A percentile compares a stretch with the other conserved stretches of the same genome.
Evolutionary conservation across 2,329 filamentous ascomycete genomes (phyloP).

Genomic region (Hymenotorrendiella dingleyae): DNA sequence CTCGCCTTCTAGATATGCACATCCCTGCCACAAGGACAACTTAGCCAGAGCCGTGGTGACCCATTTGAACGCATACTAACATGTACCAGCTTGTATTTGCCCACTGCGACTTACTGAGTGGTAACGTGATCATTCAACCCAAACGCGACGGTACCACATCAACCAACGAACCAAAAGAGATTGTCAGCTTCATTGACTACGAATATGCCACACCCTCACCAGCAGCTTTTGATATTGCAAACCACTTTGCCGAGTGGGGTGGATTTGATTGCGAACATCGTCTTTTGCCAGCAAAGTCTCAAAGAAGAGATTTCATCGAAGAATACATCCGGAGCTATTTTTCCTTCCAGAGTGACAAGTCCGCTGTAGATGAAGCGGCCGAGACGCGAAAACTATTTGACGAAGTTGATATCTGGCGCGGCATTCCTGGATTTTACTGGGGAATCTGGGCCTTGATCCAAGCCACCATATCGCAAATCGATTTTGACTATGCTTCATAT

Average conservation of each 20-base stretch:
- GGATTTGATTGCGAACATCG: constrained; percentile 92
- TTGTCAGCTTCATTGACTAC: constrained; percentile 90
- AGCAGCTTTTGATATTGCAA: constrained; percentile 91
- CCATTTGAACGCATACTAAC: constrained; percentile 18
- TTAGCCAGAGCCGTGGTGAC: not conserved
- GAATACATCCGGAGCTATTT: constrained; percentile 79
- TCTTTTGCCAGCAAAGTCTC: constrained; percentile 70
- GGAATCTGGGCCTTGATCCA: constrained; percentile 96
- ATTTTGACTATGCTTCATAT: constrained; percentile 93
- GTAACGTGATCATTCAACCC: constrained; percentile 85
- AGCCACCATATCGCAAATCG: constrained; percentile 86
- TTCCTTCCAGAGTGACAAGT: constrained; percentile 28
- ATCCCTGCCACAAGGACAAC: not conserved
- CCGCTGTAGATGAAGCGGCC: constrained; percentile 42
- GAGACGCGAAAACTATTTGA: constrained; percentile 65
- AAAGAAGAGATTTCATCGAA: constrained; percentile 73
- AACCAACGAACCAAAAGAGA: constrained; percentile 40
- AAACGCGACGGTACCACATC: constrained; percentile 28
- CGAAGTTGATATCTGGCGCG: constrained; percentile 83
- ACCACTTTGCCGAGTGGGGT: constrained; percentile 98
- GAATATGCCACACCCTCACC: constrained; percentile 94
- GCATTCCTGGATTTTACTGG: constrained; percentile 85
- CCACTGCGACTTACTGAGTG: constrained; percentile 92
- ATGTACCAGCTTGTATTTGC: constrained; percentile 71
- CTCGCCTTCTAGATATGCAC: constrained; percentile 5